Conservation (phyloP, 208 protist species). For the Trypanosoma congolense region DNA sequence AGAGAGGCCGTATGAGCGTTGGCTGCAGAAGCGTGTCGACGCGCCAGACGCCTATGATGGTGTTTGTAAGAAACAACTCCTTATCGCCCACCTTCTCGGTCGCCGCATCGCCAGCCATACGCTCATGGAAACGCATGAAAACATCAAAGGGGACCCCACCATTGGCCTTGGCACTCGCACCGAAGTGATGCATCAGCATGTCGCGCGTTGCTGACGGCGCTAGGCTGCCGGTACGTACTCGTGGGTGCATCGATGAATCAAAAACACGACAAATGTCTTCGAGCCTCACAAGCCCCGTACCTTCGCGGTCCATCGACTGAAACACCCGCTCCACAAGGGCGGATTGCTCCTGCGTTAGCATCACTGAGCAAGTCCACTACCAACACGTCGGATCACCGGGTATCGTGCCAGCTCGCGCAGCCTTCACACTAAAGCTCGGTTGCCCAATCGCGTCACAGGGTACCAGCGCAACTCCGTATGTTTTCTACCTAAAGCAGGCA, state of each 20-base stretch:
- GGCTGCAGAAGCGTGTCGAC: constrained; percentile 71
- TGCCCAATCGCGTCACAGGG: too few species aligned
- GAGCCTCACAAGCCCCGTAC: constrained; percentile 39
- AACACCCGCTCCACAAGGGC: constrained; percentile 21
- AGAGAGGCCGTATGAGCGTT: constrained; percentile 58
- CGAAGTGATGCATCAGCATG: constrained; percentile 60
- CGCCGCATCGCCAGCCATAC: constrained; percentile 64
- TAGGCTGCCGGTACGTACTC: constrained; percentile 70
- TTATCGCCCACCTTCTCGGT: constrained; percentile 48
- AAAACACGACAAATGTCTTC: constrained; percentile 45
- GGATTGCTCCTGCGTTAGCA: constrained; percentile 17
- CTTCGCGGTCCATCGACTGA: constrained; percentile 23
- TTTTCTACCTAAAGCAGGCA: too few species aligned
- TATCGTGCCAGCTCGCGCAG: too few species aligned
- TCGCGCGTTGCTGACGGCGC: constrained; percentile 57
- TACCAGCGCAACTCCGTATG: too few species aligned
- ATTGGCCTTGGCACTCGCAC: constrained; percentile 36
- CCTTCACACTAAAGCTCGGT: too few species aligned
- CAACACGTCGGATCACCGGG: not conserved
- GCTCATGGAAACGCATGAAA: constrained; percentile 75
- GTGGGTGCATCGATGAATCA: constrained; percentile 62
- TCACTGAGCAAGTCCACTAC: not conserved
- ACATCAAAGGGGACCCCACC: constrained; percentile 73
- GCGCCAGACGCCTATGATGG: constrained; percentile 67
- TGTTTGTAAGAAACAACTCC: constrained; percentile 47